phyloP scores from a whole-genome alignment of 371 early-diverging fungal genomes.

The Circinella minor region DNA sequence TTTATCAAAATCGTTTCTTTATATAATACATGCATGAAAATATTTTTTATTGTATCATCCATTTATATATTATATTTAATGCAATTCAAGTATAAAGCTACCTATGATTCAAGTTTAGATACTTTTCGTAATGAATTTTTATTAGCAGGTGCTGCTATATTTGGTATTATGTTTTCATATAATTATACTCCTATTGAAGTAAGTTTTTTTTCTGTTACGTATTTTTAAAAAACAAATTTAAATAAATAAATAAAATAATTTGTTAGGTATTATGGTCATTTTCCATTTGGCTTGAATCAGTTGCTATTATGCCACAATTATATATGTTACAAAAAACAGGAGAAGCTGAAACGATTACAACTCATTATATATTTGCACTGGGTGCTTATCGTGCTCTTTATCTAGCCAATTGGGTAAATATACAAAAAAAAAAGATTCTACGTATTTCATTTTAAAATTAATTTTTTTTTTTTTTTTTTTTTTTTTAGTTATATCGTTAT shows the following conservation, averaged over 20 bases:
- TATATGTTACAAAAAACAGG: constrained; percentile 96
- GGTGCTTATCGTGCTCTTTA: constrained; percentile 98
- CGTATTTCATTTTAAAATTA: too few relatives aligned
- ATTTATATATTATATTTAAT: constrained; percentile 94
- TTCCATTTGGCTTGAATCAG: constrained; percentile 96
- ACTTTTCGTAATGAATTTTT: constrained; percentile 91
- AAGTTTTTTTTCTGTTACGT: too few relatives aligned
- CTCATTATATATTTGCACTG: constrained; percentile 97
- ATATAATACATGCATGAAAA: constrained; percentile 97
- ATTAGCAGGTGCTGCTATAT: constrained; percentile 67
- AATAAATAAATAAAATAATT: too few relatives aligned
- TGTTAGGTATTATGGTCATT: constrained; percentile 88
- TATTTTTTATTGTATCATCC: constrained; percentile 90
- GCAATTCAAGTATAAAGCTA: constrained; percentile 82
- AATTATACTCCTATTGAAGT: constrained; percentile 75
- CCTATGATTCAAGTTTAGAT: constrained; percentile 93
- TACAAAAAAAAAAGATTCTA: too few relatives aligned
- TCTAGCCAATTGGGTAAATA: constrained; percentile 97
- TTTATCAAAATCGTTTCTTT: constrained; percentile 74
- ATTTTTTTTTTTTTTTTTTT: too few relatives aligned
- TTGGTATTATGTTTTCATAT: constrained; percentile 77
- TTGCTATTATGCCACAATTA: constrained; percentile 99
- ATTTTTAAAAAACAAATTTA: too few relatives aligned
- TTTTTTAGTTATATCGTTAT: constrained; percentile 69
- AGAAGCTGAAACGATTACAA: constrained; percentile 98